A percentile compares a stretch with the other conserved stretches of the same genome.
phyloP scores from a whole-genome alignment of 2,329 filamentous ascomycete genomes.

The Pseudogymnoascus sp. region DNA sequence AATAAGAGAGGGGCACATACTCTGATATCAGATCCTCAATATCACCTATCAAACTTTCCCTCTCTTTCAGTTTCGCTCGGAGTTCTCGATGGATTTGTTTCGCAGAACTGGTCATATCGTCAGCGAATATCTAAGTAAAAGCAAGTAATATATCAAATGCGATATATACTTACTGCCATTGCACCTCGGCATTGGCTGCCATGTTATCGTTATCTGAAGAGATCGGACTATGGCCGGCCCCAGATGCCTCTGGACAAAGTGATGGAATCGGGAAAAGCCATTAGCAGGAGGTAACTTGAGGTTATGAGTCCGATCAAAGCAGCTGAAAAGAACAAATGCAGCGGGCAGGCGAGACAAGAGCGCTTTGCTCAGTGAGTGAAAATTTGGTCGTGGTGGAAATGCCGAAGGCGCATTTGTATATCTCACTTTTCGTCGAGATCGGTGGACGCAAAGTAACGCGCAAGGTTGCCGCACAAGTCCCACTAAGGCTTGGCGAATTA shows the following conservation, averaged over 20 bases:
- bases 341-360: not conserved
- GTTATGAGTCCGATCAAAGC: not conserved
- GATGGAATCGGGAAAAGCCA: constrained; percentile 7
- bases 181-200: constrained; percentile 35
- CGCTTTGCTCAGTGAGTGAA: not conserved
- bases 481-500: constrained; percentile 1
- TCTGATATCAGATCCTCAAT: constrained; percentile 32
- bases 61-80: constrained; percentile 39
- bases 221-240: constrained; percentile 7
- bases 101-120: constrained; percentile 28
- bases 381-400: not conserved
- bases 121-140: not conserved
- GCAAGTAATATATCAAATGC: not conserved
- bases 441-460: constrained; percentile 3
- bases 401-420: constrained; percentile 6
- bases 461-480: constrained; percentile 7
- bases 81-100: constrained; percentile 43
- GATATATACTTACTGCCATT: constrained; percentile 41
- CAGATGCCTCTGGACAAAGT: constrained; percentile 8
- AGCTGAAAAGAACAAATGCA: not conserved
- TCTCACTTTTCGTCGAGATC: constrained; percentile 7
- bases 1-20: constrained; percentile 18
- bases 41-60: constrained; percentile 41
- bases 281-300: not conserved
- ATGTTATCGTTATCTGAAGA: constrained; percentile 15